phyloP scores from a whole-genome alignment of 2,329 filamentous ascomycete genomes.

The Fusarium tricinctum region DNA sequence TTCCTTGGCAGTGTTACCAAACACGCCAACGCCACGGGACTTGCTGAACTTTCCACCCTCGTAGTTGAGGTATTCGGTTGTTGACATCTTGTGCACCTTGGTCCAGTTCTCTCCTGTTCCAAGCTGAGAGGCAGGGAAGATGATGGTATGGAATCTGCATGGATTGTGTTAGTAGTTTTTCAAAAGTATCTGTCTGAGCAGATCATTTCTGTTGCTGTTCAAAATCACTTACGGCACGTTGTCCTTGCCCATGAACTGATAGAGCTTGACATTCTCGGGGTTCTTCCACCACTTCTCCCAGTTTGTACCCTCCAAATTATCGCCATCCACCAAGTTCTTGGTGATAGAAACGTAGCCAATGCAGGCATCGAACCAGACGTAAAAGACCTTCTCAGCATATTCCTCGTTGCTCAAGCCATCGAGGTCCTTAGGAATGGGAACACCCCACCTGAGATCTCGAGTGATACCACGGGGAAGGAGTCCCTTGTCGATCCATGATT shows the following conservation, averaged over 20 bases:
- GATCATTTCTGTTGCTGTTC: neutral
- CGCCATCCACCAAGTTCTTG: conserved; percentile 80
- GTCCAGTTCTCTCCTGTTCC: conserved; percentile 91
- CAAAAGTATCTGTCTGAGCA: neutral
- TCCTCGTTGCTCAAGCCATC: conserved; percentile 66
- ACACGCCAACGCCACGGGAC: conserved; percentile 89
- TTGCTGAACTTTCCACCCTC: conserved; percentile 94
- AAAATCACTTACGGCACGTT: conserved; percentile 66
- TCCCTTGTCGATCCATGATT: conserved; percentile 86
- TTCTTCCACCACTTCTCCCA: conserved; percentile 98
- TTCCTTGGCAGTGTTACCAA: conserved; percentile 89
- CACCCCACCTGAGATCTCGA: conserved; percentile 91
- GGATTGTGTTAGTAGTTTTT: conserved; percentile 17
- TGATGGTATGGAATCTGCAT: conserved; percentile 77
- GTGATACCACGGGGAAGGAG: conserved; percentile 91
- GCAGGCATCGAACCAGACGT: conserved; percentile 93
- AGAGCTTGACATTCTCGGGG: conserved; percentile 87
- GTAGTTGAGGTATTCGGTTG: conserved; percentile 89
- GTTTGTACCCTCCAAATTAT: conserved; percentile 66
- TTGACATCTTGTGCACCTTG: conserved; percentile 87
- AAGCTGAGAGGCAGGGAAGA: conserved; percentile 89
- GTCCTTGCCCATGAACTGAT: conserved; percentile 93
- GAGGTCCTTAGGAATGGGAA: conserved; percentile 64
- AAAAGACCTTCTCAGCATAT: conserved; percentile 79
- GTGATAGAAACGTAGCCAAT: conserved; percentile 98